Percentiles rank a stretch among this genome's conserved stretches.
phyloP scores from a whole-genome alignment of 2,329 filamentous ascomycete species.

The Penicillium sp. region DNA sequence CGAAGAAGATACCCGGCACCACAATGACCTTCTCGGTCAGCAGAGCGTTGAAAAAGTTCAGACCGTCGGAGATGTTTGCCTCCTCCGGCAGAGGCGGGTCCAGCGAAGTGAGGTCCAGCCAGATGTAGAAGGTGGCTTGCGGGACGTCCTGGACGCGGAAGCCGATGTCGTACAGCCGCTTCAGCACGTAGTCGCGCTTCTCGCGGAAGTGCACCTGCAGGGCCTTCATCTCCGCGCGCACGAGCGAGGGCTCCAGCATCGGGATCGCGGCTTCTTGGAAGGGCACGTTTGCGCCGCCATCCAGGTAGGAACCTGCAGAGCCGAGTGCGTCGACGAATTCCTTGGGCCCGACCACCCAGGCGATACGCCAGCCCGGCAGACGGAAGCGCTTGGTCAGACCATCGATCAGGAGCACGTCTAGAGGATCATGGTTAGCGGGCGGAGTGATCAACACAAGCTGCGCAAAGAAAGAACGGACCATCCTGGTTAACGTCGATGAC shows the following conservation, averaged over 20 bases:
- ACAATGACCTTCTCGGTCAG: slow-evolving; percentile 93
- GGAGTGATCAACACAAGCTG: too few species aligned
- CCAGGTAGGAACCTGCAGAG: slow-evolving; percentile 88
- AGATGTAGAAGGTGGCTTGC: slow-evolving; percentile 93
- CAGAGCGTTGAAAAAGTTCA: slow-evolving; percentile 96
- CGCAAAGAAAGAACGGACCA: slow-evolving; percentile 28
- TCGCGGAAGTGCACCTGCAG: slow-evolving; percentile 85
- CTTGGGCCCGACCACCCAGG: slow-evolving; percentile 94
- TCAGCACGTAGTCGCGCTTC: slow-evolving; percentile 89
- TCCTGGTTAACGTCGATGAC: slow-evolving; percentile 85
- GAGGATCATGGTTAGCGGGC: slow-evolving; percentile 9
- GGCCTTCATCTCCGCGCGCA: slow-evolving; percentile 81
- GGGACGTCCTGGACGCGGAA: slow-evolving; percentile 82
- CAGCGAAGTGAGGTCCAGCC: slow-evolving; percentile 58
- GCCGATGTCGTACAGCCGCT: slow-evolving; percentile 76
- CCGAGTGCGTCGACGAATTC: slow-evolving; percentile 93
- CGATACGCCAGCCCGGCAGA: slow-evolving; percentile 91
- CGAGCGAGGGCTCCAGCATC: slow-evolving; percentile 84
- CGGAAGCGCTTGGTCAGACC: slow-evolving; percentile 96
- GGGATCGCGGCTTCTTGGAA: slow-evolving; percentile 91
- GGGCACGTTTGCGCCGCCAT: slow-evolving; percentile 89
- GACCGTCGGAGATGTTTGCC: slow-evolving; percentile 78
- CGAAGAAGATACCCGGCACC: slow-evolving; percentile 96
- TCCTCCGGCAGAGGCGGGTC: slow-evolving; percentile 54
- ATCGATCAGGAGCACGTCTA: slow-evolving; percentile 88